Base-by-base conservation (phyloP, 148 eudicot species). In the Rhododendron griersonianum region DNA sequence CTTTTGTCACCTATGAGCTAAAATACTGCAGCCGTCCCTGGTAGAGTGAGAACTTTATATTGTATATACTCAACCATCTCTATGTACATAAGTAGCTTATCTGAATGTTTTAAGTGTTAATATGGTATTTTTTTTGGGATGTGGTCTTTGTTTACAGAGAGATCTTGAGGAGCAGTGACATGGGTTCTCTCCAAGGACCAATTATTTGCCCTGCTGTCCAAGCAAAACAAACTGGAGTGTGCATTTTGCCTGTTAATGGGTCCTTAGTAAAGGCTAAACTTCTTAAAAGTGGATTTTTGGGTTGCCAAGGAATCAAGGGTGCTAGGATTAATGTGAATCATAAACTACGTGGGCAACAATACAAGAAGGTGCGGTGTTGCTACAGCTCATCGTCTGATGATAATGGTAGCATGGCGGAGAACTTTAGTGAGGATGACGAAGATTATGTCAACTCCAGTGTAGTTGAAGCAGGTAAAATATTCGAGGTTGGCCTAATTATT, bases 381-480 rank as follows among this genome's bases (percentile, higher is more conserved):
- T 95, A 89, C 88, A 96, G 98, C 87, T 95, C 99, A 9, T 96
- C 98, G 1, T 95, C 99, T 44, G 88, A 94, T 92, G 98, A 91
- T 48, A 92, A 91, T 86, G 98, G 95, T 79, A 94, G 97, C 90
- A 96, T 89, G 94, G 98, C 99, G 3, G 99, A 90, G 77, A 95
- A 92, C 85, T 96, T 90, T 59, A 92, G 87, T 77, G 98, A 95
- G 81, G 92, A 87, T 69, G 98, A 94, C 67, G 93, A 91, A 81
- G 98, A 96, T 91, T 96, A 94, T 89, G 94, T 96, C 79, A 91
- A 95, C 84, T 95, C 94, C 37, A 95, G 94, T 90, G 93, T 96
- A 45, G 82, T 90, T 86, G 99, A 96, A 93, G 99, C 99, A 85
- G 99, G 99, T 96, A 92, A 65, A 73, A 33, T 86, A 25, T 6